These are phyloP conservation scores for Warburgia ugandensis DNA, from an alignment of 164 flowering plant genomes.

Conservation along the genomic window DNA sequence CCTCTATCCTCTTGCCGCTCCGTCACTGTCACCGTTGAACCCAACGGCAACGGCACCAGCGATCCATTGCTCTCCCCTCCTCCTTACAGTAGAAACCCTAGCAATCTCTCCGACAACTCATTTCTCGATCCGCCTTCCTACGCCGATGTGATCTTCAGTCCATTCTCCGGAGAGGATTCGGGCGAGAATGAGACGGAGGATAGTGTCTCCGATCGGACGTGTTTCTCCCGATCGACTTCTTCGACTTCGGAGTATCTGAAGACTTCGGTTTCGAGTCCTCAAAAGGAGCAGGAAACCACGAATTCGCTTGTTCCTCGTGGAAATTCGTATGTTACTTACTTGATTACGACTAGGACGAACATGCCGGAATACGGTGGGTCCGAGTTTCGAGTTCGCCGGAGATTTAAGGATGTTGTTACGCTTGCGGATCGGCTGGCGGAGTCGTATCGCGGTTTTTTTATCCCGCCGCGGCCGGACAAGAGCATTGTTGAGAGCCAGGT, in stretches of 20 bases:
- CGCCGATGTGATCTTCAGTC: slow-evolving; percentile 43
- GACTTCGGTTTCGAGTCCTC: slow-evolving; percentile 75
- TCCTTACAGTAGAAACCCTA: slow-evolving; percentile 13
- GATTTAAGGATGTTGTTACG: slow-evolving; percentile 80
- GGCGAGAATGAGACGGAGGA: slow-evolving; percentile 25
- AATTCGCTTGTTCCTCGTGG: slow-evolving; percentile 81
- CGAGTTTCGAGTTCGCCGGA: slow-evolving; percentile 63
- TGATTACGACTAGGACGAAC: slow-evolving; percentile 70
- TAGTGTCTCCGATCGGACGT: slow-evolving; percentile 13
- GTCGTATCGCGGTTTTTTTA: slow-evolving; percentile 63
- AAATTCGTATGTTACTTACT: slow-evolving; percentile 52
- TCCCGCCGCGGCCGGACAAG: slow-evolving; percentile 91
- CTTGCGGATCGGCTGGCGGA: slow-evolving; percentile 71
- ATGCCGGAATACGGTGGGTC: slow-evolving; percentile 45
- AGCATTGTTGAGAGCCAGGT: slow-evolving; percentile 94
- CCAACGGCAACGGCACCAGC: neutral
- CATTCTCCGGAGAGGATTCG: slow-evolving; percentile 25
- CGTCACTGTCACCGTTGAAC: neutral
- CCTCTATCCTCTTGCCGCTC: slow-evolving; percentile 24
- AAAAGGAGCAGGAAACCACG: slow-evolving; percentile 54
- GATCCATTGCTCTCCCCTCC: slow-evolving; percentile 18
- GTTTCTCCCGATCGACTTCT: slow-evolving; percentile 27
- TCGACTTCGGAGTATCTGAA: slow-evolving; percentile 31
- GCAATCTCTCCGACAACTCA: slow-evolving; percentile 13
- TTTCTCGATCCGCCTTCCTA: slow-evolving; percentile 32